A percentile compares a stretch with the other conserved stretches of the same genome.
phyloP scores from a whole-genome alignment of 1,139 yeast species.

The Protomyces inundatus region DNA sequence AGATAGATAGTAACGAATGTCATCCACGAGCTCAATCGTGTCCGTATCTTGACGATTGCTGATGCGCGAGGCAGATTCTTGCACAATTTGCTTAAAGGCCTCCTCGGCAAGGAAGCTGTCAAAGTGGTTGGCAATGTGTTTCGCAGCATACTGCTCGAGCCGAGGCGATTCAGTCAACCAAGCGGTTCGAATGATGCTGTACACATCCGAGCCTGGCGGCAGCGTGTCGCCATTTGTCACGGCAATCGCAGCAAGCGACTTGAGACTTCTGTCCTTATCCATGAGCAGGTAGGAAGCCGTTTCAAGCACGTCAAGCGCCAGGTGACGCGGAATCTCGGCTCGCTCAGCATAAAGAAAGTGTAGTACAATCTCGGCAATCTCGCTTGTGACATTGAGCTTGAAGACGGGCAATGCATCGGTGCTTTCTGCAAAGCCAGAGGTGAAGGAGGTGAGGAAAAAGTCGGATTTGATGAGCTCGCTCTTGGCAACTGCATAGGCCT shows the following conservation, averaged over 20 bases:
- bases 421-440: conserved; percentile 45
- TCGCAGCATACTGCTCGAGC: conserved; percentile 59
- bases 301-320: conserved; percentile 53
- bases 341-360: conserved; percentile 59
- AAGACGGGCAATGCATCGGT: conserved; percentile 39
- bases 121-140: conserved; percentile 52
- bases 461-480: conserved; percentile 58
- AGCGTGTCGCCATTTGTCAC: conserved; percentile 44
- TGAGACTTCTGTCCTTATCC: conserved; percentile 48
- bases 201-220: conserved; percentile 41
- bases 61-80: conserved; percentile 56
- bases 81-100: conserved; percentile 43
- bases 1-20: conserved; percentile 60
- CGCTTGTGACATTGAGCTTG: conserved; percentile 40
- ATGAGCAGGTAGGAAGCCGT: conserved; percentile 59
- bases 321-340: conserved; percentile 48
- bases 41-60: conserved; percentile 63
- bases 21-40: conserved; percentile 73
- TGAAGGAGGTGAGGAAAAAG: conserved; percentile 62
- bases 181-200: conserved; percentile 56
- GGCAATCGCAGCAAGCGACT: conserved; percentile 59
- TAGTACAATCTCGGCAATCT: conserved; percentile 52
- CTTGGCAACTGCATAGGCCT: conserved; percentile 57
- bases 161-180: conserved; percentile 66
- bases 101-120: conserved; percentile 40